Evolutionary conservation across 2,329 filamentous ascomycete genomes (phyloP).

Genomic region (Samsoniella hepiali): DNA sequence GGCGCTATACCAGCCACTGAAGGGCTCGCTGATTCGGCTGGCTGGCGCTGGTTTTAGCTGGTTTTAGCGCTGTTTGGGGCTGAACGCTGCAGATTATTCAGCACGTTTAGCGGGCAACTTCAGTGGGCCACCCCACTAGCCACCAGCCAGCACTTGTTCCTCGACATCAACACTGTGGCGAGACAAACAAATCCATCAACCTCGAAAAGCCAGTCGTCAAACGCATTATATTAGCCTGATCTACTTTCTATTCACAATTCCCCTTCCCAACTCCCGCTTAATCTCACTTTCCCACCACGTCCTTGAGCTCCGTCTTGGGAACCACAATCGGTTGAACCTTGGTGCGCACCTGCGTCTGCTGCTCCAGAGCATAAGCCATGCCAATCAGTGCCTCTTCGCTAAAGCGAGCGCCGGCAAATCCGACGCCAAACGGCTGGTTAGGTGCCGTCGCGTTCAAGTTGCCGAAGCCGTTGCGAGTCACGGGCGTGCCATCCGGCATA

Average conservation of each 20-base stretch:
- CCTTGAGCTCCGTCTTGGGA: conserved; percentile 32
- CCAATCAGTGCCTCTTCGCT: conserved; percentile 59
- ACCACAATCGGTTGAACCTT: conserved; percentile 28
- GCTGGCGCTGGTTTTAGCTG: background rate
- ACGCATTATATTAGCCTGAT: background rate
- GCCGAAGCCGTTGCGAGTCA: conserved; percentile 44
- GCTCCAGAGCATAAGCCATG: conserved; percentile 67
- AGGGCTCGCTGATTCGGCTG: background rate
- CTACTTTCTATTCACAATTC: background rate
- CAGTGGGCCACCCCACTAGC: background rate
- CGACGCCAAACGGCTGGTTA: conserved; percentile 59
- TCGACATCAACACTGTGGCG: no score
- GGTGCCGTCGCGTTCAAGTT: conserved; percentile 52
- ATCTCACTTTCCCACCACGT: conserved; percentile 22
- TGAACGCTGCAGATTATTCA: conserved; percentile 8
- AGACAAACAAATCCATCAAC: no score
- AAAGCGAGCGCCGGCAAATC: conserved; percentile 58
- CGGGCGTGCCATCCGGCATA: conserved; percentile 48
- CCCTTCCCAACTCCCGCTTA: background rate
- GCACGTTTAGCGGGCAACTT: background rate
- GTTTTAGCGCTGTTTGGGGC: background rate
- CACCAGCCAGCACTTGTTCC: background rate
- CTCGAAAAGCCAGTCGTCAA: background rate
- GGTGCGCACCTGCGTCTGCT: conserved; percentile 41
- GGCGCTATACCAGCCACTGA: background rate